phyloP scores from a whole-genome alignment of 148 eudicot genomes.

The Amaranthus cruentus region DNA sequence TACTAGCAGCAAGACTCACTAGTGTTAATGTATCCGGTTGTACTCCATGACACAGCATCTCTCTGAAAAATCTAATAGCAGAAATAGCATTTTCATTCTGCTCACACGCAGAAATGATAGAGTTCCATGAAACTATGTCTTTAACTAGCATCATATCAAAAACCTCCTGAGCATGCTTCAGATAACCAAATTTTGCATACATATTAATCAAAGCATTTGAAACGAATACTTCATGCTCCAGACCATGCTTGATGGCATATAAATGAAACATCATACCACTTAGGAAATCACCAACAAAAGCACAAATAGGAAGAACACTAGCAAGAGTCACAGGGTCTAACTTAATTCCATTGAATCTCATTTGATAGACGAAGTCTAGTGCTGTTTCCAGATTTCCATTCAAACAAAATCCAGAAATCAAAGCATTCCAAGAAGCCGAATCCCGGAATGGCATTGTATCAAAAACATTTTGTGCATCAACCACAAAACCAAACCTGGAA shows the following conservation, averaged over 20 bases:
- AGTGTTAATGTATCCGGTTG: constrained; percentile 59
- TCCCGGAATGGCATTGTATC: constrained; percentile 55
- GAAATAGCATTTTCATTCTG: constrained; percentile 42
- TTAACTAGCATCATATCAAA: constrained; percentile 45
- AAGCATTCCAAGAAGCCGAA: constrained; percentile 68
- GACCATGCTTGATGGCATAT: constrained; percentile 59
- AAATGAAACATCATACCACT: constrained; percentile 48
- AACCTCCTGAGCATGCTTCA: constrained; percentile 39
- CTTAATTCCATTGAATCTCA: constrained; percentile 40
- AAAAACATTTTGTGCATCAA: constrained; percentile 46
- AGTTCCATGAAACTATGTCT: constrained; percentile 76
- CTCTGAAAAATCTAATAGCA: constrained; percentile 35
- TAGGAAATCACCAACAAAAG: constrained; percentile 38
- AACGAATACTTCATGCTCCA: constrained; percentile 57
- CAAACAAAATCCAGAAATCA: constrained; percentile 67
- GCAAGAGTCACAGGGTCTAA: constrained; percentile 62
- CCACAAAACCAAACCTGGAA: constrained; percentile 41
- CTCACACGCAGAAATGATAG: constrained; percentile 65
- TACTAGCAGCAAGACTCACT: constrained; percentile 62
- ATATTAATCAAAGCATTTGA: constrained; percentile 67
- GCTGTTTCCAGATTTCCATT: constrained; percentile 51
- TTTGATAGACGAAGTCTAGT: constrained; percentile 38
- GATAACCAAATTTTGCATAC: constrained; percentile 57
- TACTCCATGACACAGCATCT: constrained; percentile 42
- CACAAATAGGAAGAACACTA: constrained; percentile 62